Evolutionary conservation across 2,329 filamentous ascomycete species (phyloP).

Genomic region (Fusarium falciforme): DNA sequence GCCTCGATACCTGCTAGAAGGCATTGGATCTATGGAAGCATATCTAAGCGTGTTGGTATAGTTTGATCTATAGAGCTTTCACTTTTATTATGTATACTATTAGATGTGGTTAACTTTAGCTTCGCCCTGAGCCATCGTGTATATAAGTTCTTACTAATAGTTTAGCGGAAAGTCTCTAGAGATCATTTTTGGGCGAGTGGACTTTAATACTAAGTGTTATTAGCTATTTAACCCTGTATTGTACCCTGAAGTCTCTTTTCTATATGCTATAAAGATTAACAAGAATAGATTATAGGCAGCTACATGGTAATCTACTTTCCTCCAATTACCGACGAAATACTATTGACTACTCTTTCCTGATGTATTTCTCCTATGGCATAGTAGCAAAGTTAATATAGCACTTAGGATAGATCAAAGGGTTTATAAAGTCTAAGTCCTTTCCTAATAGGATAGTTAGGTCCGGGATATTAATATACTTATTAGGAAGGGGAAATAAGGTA

Average conservation of each 20-base stretch:
- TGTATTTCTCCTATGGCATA: too few relatives aligned
- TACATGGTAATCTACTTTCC: neutral
- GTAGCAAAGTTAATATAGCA: too few relatives aligned
- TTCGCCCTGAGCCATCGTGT: too few relatives aligned
- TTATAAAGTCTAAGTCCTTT: too few relatives aligned
- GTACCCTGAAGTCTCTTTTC: neutral
- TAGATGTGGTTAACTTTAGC: too few relatives aligned
- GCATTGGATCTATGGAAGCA: neutral
- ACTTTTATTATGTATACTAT: too few relatives aligned
- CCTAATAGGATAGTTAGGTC: too few relatives aligned
- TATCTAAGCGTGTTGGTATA: neutral
- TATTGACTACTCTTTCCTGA: too few relatives aligned
- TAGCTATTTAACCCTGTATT: neutral
- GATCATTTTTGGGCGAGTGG: neutral
- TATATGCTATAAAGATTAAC: neutral
- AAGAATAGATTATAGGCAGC: neutral
- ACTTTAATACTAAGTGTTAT: neutral
- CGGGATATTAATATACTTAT: too few relatives aligned
- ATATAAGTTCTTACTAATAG: neutral
- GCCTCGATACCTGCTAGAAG: neutral
- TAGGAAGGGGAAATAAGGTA: too few relatives aligned
- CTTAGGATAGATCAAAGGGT: too few relatives aligned
- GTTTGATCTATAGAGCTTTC: neutral
- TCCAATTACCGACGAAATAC: too few relatives aligned
- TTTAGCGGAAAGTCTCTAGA: neutral